Base-by-base conservation (phyloP, 371 early-diverging fungal species). In the Mucor irregularis region DNA sequence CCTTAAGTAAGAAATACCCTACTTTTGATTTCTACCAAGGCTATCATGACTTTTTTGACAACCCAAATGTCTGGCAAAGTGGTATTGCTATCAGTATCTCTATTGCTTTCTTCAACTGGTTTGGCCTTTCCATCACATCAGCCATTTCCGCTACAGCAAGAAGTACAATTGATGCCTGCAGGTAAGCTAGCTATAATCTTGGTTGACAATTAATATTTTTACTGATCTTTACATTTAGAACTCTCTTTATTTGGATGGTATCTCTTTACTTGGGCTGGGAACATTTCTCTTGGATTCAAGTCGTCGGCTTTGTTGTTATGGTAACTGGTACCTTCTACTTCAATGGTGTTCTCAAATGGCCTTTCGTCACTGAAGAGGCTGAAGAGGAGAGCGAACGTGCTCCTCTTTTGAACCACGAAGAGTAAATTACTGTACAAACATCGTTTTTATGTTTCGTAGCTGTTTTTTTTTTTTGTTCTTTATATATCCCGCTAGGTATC, bases 81-180 rank as follows among this genome's bases (percentile, higher is more conserved):
- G 90, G 89, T 38, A 74, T 96, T 34, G 85, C 88, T 24, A 91
- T 93, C 64, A 83, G 88, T 59, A 78, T 92, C 39, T 91, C 91
- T 1, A 95, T 97, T 61, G 91, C 94, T 16, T 85, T 90, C 49
- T 97, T 95, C 81, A 97, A 98, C 73, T 96, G 89, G 81, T 95
- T 93, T 69, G 98, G 97, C 4, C 80, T 98, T 24, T 86, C 90
- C 1, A 94, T 98, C 28, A 98, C 98, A 3, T 78, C 86, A 40
- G 78, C 74, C 22, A 79, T 96, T 39, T 87, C 88, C 26, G 94
- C 96, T 26, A 95, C 96, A 1, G 84, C 93, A 17, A 81, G 98
- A 34, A 89, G 90, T 10, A 98, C 96, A 5, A 96, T 98, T 52
- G 98, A 98, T 66, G 91, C 96, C 8, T 92, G 93, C 87, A 81